phyloP scores from a whole-genome alignment of 1,284 basidiomycete species.

The Wallemia ichthyophaga region DNA sequence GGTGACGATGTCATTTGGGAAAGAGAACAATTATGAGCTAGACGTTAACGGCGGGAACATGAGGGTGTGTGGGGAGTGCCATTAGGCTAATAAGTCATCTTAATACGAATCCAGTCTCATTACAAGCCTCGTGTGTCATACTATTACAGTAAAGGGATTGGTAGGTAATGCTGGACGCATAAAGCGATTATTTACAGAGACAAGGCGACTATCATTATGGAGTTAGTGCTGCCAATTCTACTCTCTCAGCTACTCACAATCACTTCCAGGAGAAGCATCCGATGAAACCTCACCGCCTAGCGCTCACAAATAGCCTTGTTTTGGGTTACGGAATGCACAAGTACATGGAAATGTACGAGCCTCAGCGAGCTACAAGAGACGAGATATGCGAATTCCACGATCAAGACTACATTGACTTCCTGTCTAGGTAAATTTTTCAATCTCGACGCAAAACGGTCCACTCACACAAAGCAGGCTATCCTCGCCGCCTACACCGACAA shows the following conservation, averaged over 20 bases:
- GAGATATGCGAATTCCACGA: slow-evolving; percentile 83
- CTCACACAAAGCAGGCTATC: neutral
- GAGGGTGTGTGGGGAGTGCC: neutral
- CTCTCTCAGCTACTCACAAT: neutral
- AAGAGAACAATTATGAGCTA: neutral
- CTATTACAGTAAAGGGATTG: slow-evolving; percentile 78
- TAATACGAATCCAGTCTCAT: slow-evolving; percentile 29
- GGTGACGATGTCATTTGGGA: neutral
- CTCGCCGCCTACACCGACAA: slow-evolving; percentile 1
- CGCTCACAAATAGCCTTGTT: slow-evolving; percentile 79
- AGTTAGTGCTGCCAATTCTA: slow-evolving; percentile 20
- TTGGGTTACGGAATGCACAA: slow-evolving; percentile 89
- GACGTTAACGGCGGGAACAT: neutral
- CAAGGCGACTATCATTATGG: slow-evolving; percentile 42
- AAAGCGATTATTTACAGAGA: neutral
- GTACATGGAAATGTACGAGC: slow-evolving; percentile 78
- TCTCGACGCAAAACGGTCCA: neutral
- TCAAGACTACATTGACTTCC: slow-evolving; percentile 71
- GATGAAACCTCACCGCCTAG: slow-evolving; percentile 89
- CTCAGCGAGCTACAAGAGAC: slow-evolving; percentile 54
- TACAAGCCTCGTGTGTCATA: slow-evolving; percentile 71
- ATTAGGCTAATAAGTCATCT: neutral
- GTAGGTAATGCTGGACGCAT: slow-evolving; percentile 23
- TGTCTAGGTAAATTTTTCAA: slow-evolving; percentile 34
- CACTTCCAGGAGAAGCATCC: slow-evolving; percentile 57